Conservation (phyloP, 1,139 yeast species). For the Magnusiomyces sp. region DNA sequence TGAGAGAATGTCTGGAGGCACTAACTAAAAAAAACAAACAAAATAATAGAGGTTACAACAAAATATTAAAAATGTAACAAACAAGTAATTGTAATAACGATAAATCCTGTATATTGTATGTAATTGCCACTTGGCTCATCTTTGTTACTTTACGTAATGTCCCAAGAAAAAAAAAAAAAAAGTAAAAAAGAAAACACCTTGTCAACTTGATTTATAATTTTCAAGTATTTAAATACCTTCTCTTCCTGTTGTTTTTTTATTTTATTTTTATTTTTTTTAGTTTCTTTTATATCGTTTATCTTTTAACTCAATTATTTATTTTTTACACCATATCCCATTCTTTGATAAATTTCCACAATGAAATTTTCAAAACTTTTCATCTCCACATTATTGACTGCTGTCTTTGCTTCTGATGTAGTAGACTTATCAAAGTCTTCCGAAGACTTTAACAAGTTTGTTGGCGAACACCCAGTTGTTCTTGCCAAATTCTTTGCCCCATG, state of each 20-base stretch:
- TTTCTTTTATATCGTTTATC: conserved; percentile 2
- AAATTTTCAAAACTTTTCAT: conserved; percentile 12
- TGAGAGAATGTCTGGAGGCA: too few relatives aligned
- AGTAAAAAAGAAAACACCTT: too few relatives aligned
- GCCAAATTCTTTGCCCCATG: conserved; percentile 98
- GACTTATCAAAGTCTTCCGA: conserved; percentile 51
- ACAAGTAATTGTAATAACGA: too few relatives aligned
- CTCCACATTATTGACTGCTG: conserved; percentile 31
- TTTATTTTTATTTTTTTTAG: background rate
- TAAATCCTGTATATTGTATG: too few relatives aligned
- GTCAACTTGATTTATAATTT: too few relatives aligned
- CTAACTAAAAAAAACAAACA: too few relatives aligned
- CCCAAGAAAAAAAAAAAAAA: too few relatives aligned
- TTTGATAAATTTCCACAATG: conserved; percentile 4
- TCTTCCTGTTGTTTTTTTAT: background rate
- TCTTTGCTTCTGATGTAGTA: conserved; percentile 81
- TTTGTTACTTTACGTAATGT: too few relatives aligned
- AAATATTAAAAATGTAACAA: too few relatives aligned
- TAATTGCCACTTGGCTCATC: too few relatives aligned
- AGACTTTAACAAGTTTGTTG: conserved; percentile 53
- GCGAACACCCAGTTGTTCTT: conserved; percentile 68
- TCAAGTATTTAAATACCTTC: background rate
- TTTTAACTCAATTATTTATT: background rate
- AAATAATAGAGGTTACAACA: too few relatives aligned
- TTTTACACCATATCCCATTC: background rate